These are phyloP conservation scores for Aspergillus fructus DNA, from an alignment of 2,329 filamentous ascomycete genomes.

Conservation along the genomic window DNA sequence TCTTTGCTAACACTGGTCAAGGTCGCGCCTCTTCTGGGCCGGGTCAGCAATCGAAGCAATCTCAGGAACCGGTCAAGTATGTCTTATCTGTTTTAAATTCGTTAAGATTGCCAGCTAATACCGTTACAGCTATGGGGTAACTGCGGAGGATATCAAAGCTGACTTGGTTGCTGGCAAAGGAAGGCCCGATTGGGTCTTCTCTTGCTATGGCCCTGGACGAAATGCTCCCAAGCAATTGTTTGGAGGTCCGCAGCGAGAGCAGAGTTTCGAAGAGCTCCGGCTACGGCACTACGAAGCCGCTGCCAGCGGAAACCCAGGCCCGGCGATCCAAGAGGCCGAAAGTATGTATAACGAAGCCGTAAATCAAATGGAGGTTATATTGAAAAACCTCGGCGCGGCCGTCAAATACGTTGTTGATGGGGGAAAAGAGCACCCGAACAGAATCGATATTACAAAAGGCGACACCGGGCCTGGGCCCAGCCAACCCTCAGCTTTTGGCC, in stretches of 20 bases:
- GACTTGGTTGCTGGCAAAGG: conserved; percentile 65
- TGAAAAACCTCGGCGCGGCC: conserved; percentile 70
- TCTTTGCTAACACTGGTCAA: conserved; percentile 7
- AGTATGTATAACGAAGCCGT: conserved; percentile 63
- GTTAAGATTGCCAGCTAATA: conserved; percentile 18
- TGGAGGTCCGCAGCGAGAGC: conserved; percentile 74
- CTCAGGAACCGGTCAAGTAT: conserved; percentile 26
- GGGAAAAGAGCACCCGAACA: conserved; percentile 72
- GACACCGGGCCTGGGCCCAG: conserved; percentile 23
- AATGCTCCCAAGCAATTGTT: conserved; percentile 81
- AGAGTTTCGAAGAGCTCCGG: conserved; percentile 85
- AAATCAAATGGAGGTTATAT: conserved; percentile 69
- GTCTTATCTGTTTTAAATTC: conserved; percentile 1
- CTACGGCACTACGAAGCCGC: conserved; percentile 67
- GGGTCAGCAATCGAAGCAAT: conserved; percentile 15
- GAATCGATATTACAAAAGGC: conserved; percentile 55
- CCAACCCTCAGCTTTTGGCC: conserved; percentile 27
- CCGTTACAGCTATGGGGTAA: conserved; percentile 52
- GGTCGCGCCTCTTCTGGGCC: conserved; percentile 21
- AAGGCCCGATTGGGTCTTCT: conserved; percentile 80
- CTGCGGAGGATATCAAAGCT: conserved; percentile 58
- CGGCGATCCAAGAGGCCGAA: conserved; percentile 52
- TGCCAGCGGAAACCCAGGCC: conserved; percentile 59
- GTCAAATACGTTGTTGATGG: conserved; percentile 66
- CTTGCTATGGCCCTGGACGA: conserved; percentile 75